Evolutionary conservation across 2,329 filamentous ascomycete genomes (phyloP), one percentile per base, ranked within the genome.

Genomic region (Aphanoascus verrucosus): DNA sequence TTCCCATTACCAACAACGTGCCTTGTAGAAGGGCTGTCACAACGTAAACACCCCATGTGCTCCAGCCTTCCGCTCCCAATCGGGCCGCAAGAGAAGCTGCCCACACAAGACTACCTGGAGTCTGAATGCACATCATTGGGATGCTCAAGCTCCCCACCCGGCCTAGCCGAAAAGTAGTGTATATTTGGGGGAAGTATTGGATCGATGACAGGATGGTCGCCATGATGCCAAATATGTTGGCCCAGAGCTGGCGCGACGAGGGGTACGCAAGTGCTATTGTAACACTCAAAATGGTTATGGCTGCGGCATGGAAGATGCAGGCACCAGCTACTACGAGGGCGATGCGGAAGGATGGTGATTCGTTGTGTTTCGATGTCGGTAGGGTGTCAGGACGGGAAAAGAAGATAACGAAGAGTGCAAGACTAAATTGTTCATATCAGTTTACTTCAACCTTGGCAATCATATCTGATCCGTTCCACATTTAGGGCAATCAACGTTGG

Each of bases 71-170:
- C 63, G 76, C 77, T 0, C 93, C 93, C 17, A 96, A 77, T 44
- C 93, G 80, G 6, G 80, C 81, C 49, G 84, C 88, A 42, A 98
- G 72, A 66, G 89, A 96, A 11, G 79, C 84, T 0, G 91, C 89
- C 72, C 94, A 97, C 5, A 98, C 73, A 61, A 95, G 84, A 55
- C 88, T 89, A 0, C 93, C 93, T 0, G 93, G 93, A 0, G 91
- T 96, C 69, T 98, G 93, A 34, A 98, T 95, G 66, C 86, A 86
- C 90, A 98, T 97, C 85, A 96, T 97, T 3, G 88, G 85, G 54
- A 98, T 93, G 64, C 88, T 95, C 62, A 98, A 73, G 67, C 89
- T 95, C 52, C 89, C 89, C 1, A 94, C 85, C 62, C 90, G 84
- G 65, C 91, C 86, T 55, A 96, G 74, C 50, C 76, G 79, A 71